phyloP scores from a whole-genome alignment of 306 rosid genomes.

The Dryas drummondii region DNA sequence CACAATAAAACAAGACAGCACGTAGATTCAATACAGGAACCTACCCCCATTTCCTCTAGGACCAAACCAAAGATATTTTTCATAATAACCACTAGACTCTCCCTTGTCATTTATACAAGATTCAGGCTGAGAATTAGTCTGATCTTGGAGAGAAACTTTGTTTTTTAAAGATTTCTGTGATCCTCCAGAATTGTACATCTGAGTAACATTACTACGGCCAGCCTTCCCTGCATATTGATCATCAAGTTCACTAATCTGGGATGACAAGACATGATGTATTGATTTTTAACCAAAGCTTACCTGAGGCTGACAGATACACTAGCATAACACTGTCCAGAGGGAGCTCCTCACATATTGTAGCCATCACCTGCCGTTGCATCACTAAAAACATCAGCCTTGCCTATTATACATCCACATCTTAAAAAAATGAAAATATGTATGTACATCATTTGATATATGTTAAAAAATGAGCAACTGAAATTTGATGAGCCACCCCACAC shows the following conservation, averaged over 20 bases:
- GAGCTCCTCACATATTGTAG: slow-evolving; percentile 94
- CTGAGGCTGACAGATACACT: slow-evolving; percentile 88
- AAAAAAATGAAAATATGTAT: neutral
- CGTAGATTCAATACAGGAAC: slow-evolving; percentile 31
- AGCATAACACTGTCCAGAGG: slow-evolving; percentile 81
- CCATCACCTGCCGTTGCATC: slow-evolving; percentile 71
- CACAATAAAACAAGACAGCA: slow-evolving; percentile 1
- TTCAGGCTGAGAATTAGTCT: slow-evolving; percentile 46
- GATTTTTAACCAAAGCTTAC: slow-evolving; percentile 44
- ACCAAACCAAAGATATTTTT: slow-evolving; percentile 82
- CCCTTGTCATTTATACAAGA: slow-evolving; percentile 59
- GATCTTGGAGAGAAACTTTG: slow-evolving; percentile 58
- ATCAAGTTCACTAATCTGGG: slow-evolving; percentile 38
- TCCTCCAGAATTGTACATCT: slow-evolving; percentile 52
- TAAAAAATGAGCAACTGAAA: neutral
- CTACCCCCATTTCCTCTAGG: slow-evolving; percentile 82
- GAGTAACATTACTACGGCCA: slow-evolving; percentile 48
- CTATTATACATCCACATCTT: neutral
- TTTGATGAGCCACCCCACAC: neutral
- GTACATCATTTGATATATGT: neutral
- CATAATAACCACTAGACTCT: slow-evolving; percentile 55
- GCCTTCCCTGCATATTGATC: slow-evolving; percentile 67
- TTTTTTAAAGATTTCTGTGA: slow-evolving; percentile 56
- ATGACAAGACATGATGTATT: slow-evolving; percentile 24
- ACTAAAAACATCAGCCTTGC: slow-evolving; percentile 28